Evolutionary conservation across 169 alveolate genomes (phyloP).

Genomic region (Theileria equi): DNA sequence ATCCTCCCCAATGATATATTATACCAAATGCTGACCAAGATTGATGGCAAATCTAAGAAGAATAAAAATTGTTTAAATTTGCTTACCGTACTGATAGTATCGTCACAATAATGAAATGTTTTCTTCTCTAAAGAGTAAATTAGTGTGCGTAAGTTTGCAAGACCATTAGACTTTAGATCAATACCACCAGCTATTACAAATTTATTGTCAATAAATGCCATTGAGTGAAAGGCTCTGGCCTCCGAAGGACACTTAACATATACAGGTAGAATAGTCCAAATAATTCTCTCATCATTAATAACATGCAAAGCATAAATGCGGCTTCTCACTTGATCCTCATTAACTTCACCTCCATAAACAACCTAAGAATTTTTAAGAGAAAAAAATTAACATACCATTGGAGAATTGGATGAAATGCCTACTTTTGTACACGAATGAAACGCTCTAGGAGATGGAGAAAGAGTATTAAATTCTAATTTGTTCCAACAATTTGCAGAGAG

Average conservation of each 20-base stretch:
- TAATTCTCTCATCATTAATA: background rate
- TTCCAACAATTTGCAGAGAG: conserved; percentile 25
- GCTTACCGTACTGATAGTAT: conserved; percentile 31
- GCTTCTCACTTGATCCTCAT: conserved; percentile 1
- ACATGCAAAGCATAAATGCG: conserved; percentile 30
- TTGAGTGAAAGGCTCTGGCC: conserved; percentile 55
- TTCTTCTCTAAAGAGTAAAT: conserved; percentile 21
- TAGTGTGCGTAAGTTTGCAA: conserved; percentile 15
- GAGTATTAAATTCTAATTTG: conserved; percentile 17
- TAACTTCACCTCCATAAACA: conserved; percentile 46
- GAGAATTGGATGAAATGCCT: conserved; percentile 38
- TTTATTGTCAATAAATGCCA: conserved; percentile 29
- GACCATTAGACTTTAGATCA: conserved; percentile 13
- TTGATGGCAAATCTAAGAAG: conserved; percentile 15
- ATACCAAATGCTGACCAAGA: conserved; percentile 25
- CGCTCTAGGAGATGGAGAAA: conserved; percentile 51
- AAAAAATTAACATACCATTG: conserved; percentile 19
- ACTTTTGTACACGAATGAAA: conserved; percentile 48
- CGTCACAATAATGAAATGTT: conserved; percentile 41
- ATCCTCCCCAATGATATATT: conserved; percentile 54
- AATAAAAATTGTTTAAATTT: background rate
- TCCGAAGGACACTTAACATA: conserved; percentile 41
- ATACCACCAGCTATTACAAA: conserved; percentile 55
- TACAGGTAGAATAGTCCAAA: conserved; percentile 50
- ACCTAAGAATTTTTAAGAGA: background rate